Evolutionary conservation across 1,284 basidiomycete species (phyloP).

Genomic region (Trichosporon sp.): DNA sequence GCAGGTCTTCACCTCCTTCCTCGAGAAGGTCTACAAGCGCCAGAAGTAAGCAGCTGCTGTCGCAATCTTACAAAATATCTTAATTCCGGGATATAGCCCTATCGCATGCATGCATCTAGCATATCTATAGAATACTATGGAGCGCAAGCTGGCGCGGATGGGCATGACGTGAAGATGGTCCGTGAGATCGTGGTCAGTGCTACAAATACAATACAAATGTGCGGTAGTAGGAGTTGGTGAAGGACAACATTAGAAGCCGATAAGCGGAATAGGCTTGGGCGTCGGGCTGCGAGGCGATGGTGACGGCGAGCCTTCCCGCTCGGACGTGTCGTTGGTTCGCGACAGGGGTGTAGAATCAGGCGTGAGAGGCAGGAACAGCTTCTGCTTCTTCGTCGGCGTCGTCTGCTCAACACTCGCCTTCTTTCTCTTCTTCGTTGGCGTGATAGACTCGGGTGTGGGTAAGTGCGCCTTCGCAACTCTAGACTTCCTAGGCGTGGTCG

Average conservation of each 20-base stretch:
- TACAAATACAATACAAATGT: not conserved
- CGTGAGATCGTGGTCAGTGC: not conserved
- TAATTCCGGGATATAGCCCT: not conserved
- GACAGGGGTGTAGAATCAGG: not conserved
- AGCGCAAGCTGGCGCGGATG: not conserved
- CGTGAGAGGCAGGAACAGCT: not conserved
- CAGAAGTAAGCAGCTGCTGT: conserved; percentile 56
- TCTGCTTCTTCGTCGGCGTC: conserved; percentile 9
- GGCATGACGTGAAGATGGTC: not conserved
- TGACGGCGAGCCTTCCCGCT: not conserved
- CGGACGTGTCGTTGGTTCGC: not conserved
- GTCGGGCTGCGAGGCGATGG: not conserved
- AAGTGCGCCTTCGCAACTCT: not conserved
- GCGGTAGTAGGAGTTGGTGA: too few species aligned
- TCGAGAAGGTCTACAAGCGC: conserved; percentile 85
- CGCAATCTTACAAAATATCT: not conserved
- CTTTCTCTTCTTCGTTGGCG: conserved; percentile 1
- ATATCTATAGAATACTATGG: conserved; percentile 2
- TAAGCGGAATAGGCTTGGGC: not conserved
- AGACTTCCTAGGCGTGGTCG: conserved; percentile 4
- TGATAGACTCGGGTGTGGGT: not conserved
- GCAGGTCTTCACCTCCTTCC: conserved; percentile 76
- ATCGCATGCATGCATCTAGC: conserved; percentile 1
- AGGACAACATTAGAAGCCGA: not conserved
- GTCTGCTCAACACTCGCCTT: not conserved